A percentile compares a stretch with the other conserved stretches of the same genome.
Evolutionary conservation across 331 rosid genomes (phyloP).

Genomic region (Ulmus americana): DNA sequence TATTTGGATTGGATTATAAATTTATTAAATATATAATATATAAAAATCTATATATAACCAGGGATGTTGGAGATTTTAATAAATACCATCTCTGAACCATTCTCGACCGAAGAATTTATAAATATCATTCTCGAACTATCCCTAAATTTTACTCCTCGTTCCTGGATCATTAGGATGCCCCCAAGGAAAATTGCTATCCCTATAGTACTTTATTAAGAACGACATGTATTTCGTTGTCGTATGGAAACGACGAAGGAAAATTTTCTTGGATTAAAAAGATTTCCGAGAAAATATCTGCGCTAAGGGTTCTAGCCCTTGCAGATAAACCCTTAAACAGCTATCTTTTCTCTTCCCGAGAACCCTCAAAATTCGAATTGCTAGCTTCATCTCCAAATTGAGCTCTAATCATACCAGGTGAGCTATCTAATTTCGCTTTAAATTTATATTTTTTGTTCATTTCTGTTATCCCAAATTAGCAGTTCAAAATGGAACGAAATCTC

Average conservation of each 20-base stretch:
- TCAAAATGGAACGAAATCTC: conserved; percentile 46
- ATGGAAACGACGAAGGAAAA: neutral
- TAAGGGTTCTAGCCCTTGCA: neutral
- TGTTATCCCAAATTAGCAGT: neutral
- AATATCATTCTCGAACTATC: too few species aligned
- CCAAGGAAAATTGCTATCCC: too few species aligned
- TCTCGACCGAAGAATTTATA: too few species aligned
- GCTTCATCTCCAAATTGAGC: neutral
- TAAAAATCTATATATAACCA: too few species aligned
- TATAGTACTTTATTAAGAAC: too few species aligned
- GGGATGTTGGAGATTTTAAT: too few species aligned
- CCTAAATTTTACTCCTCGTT: too few species aligned
- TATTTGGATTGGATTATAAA: too few species aligned
- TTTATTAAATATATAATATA: too few species aligned
- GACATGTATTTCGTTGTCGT: neutral
- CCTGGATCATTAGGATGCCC: too few species aligned
- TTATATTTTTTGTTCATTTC: neutral
- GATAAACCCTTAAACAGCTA: conserved; percentile 18
- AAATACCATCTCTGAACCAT: too few species aligned
- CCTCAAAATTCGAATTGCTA: neutral
- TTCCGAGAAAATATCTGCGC: neutral
- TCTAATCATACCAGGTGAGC: conserved; percentile 8
- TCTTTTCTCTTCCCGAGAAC: neutral
- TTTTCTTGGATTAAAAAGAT: neutral
- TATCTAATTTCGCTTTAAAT: neutral